Base-by-base conservation (phyloP, 495 filamentous ascomycete genomes). In the Amorphotheca resinae region DNA sequence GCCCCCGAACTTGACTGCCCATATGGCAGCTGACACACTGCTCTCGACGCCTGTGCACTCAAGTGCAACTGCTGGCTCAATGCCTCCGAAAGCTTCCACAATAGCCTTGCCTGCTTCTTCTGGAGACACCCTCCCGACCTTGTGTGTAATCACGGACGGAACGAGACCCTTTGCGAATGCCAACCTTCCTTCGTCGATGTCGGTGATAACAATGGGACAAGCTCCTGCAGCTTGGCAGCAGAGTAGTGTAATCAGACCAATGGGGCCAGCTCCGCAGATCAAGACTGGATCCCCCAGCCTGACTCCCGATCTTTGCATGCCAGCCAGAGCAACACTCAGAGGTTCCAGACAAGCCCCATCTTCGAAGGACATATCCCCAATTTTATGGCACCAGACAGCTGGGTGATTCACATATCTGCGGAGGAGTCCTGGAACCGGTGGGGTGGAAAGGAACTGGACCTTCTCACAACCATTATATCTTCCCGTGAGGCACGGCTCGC, bases 31-130 rank as follows among this genome's bases (percentile, higher is more conserved):
- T 16, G 75, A 74, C 54, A 95, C 79, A 58, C 77, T 83, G 63
- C 78, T 84, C 66, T 94, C 86, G n/a, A 91, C 85, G 18, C 87
- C 87, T 0, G 87, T 93, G 64, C 87, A 95, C 64, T 95, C 87
- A 56, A 95, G 59, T 16, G 74, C 80, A 23, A 93, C 60, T 20
- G 79, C 74, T 0, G 85, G 84, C 59, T 87, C 77, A 52, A 85
- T 67, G 11, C 80, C 79, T 25, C 44, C 49, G 22, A 82, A 76
- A 18, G 70, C 63, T 49, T 67, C 62, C 25, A 86, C 72, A 25
- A 93, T 77, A 12, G 67, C 68, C 43, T 69, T 70, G 0, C 77
- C 84, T 28, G 73, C 72, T 46, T 87, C 73, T 61, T 89, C 81
- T n/a, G 80, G 70, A 51, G 73, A 56, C 15, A 68, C 62, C 38